These are phyloP conservation scores for Bruguiera gymnorhiza DNA, from an alignment of 345 rosid species.

Conservation along the genomic window DNA sequence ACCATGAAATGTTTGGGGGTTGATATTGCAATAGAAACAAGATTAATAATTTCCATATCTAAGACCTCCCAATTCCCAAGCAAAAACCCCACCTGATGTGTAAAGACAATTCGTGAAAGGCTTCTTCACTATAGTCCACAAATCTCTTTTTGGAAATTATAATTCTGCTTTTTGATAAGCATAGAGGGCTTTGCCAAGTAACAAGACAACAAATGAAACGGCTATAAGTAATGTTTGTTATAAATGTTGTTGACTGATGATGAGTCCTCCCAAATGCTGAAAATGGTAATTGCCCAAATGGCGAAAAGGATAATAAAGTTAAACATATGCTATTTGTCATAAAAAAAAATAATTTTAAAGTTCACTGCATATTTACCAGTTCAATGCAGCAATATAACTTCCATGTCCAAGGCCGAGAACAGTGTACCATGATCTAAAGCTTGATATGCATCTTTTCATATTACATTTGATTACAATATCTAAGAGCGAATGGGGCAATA, in stretches of 20 bases:
- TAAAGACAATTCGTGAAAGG: slow-evolving; percentile 5
- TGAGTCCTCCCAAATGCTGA: too few species aligned
- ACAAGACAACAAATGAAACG: too few species aligned
- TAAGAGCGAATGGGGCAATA: background rate
- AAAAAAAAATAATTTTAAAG: background rate
- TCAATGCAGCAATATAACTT: background rate
- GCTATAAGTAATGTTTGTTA: too few species aligned
- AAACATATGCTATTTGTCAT: too few species aligned
- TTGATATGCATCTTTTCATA: slow-evolving; percentile 10
- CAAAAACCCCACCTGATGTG: slow-evolving; percentile 19
- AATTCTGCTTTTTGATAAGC: background rate
- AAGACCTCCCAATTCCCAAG: slow-evolving; percentile 15
- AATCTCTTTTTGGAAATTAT: slow-evolving; percentile 13
- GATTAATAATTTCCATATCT: background rate
- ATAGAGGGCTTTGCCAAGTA: too few species aligned
- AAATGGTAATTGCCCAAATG: too few species aligned
- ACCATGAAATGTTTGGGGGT: background rate
- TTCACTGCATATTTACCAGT: background rate
- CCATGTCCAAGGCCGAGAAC: slow-evolving; percentile 7
- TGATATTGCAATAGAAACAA: background rate
- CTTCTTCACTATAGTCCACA: slow-evolving; percentile 14
- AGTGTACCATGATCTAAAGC: slow-evolving; percentile 18
- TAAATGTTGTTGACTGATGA: too few species aligned
- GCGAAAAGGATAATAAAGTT: too few species aligned
- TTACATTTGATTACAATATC: background rate